Percentiles rank a stretch among this genome's conserved stretches.
Evolutionary conservation across 129 eudicot genomes (phyloP).

Genomic region (Flaveria robusta): DNA sequence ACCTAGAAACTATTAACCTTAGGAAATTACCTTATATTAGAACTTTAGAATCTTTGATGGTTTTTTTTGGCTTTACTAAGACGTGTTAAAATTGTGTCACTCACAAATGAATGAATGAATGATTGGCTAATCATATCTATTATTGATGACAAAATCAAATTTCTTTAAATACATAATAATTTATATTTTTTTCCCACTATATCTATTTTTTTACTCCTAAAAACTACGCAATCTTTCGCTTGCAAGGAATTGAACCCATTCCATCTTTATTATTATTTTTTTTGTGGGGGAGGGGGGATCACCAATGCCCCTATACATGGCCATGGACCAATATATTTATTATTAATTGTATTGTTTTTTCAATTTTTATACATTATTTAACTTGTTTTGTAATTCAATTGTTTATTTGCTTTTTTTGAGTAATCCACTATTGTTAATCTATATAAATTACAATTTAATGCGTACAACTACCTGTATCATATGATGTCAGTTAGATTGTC

Average conservation of each 20-base stretch:
- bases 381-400: background rate
- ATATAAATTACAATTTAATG: slow-evolving; percentile 19
- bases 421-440: background rate
- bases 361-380: background rate
- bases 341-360: background rate
- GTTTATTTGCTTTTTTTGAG: background rate
- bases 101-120: too few species aligned
- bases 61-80: slow-evolving; percentile 1
- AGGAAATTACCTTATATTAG: background rate
- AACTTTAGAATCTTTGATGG: background rate
- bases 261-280: background rate
- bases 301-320: too few species aligned
- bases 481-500: slow-evolving; percentile 28
- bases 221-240: too few species aligned
- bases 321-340: too few species aligned
- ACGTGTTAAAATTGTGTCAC: background rate
- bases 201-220: too few species aligned
- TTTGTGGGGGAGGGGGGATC: background rate
- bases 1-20: background rate
- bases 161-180: too few species aligned
- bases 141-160: too few species aligned
- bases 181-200: too few species aligned
- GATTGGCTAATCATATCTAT: too few species aligned
- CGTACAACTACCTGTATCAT: slow-evolving; percentile 21
- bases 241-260: too few species aligned